Evolutionary conservation across 768 basidiomycete genomes (phyloP), one percentile per base, ranked within the genome.

Genomic region (Lentinula aciculospora): DNA sequence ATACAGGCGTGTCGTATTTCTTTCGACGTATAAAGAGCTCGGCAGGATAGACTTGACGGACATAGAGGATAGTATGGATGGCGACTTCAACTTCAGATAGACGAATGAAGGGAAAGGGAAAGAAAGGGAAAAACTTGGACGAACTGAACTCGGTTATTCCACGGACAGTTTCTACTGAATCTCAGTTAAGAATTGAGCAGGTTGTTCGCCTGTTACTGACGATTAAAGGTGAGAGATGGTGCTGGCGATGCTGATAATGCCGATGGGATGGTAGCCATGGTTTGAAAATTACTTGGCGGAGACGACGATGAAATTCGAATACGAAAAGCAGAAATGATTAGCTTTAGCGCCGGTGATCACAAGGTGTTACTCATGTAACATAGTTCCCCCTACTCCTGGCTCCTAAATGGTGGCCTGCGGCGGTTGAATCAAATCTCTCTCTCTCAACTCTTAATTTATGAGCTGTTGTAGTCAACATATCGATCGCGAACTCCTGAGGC

Each of bases 1-100:
- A 98, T 9, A 96, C 92, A 0, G 92, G 89, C 0, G 88, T 88
- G 59, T 92, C 85, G 69, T 94, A 97, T 68, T 94, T 94, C 73
- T 89, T 89, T 57, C 91, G 80, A 40, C 93, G 81, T 37, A 89
- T 79, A 68, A 98, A 98, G 19, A 97, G 77, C 56, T 91, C 90
- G 42, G 87, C 76, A 0, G 95, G 96, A 65, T 98, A 98, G 50
- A 98, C 79, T 63, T 90, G 88, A 19, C 96, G 86, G 28, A 94
- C 84, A 66, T 92, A 97, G 4, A 98, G 81, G 60, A 98, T 92
- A 3, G 87, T 87, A 67, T 98, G 95, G 59, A 97, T 86, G 9
- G 92, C 91, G 29, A 95, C 90, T 67, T 98, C 96, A 63, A 98
- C 96, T 98, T 65, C 34, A 15, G 46, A 32, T 36, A 39, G 3